Evolutionary conservation across 345 rosid genomes (phyloP), one percentile per base, ranked within the genome.

Genomic region (Moringa oleifera): DNA sequence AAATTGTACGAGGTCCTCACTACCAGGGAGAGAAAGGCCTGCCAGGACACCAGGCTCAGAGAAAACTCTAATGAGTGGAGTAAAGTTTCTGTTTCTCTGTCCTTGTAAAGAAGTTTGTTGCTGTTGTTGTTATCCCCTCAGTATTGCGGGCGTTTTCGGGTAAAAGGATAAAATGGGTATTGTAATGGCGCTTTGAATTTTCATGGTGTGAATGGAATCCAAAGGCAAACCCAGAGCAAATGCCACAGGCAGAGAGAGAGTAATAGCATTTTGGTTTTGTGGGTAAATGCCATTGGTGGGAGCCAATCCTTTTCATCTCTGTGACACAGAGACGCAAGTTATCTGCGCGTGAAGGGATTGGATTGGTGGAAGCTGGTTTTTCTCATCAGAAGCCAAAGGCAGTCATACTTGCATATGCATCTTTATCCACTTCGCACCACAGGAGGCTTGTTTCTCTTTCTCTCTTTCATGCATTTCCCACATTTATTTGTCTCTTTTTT

Each of bases 181-280:
- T 55, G 23, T 22, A 47, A 36, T 4, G 24, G 23, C 47, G 13
- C 13, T 41, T 11, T 41, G 47, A 41, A 4, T 41, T 41, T 41
- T 11, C 47, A n/a, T 57, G 23, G 73, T 75, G 79, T 75, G 81
- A 72, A 72, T 57, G 85, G 78, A 77, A 80, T 80, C 80, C 64
- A 64, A 62, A 61, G 73, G 59, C 41, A 59, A 49, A 41, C 47
- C 17, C 6, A 59, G 53, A 57, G 28, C 37, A 5, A 33, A 33
- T 4, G 5, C 37, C 37, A 33, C 37, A 4, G 6, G 5, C 37
- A 56, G 53, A 55, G 25, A 18, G 50, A 61, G 36, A 50, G 23
- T 20, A 31, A 18, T 11, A 59, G 49, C 21, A 25, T 8, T 25
- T 23, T 21, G 51, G 61, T 57, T 3, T 28, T 7, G 51, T 25